Conservation (phyloP, 176 grass and related monocot species). For the Lolium perenne region DNA sequence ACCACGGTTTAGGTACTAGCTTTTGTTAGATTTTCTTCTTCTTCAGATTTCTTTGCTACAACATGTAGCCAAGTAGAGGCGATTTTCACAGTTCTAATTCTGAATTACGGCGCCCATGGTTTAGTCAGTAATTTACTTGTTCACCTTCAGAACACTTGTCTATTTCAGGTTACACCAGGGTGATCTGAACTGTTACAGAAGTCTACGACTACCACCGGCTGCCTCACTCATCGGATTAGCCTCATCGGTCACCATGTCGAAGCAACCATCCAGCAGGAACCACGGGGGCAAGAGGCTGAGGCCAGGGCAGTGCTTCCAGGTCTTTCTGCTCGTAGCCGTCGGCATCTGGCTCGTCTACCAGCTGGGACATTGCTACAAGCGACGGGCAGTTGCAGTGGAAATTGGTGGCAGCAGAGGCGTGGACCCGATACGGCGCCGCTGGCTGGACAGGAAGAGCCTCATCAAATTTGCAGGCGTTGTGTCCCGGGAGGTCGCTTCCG, state of each 20-base stretch:
- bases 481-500: background rate
- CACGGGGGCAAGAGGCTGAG: slow-evolving; percentile 55
- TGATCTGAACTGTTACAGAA: background rate
- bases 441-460: slow-evolving; percentile 53
- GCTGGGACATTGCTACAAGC: slow-evolving; percentile 45
- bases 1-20: background rate
- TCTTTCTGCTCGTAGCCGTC: slow-evolving; percentile 52
- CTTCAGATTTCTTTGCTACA: background rate
- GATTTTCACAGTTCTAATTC: background rate
- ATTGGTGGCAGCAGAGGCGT: background rate
- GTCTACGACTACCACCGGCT: background rate
- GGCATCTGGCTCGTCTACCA: slow-evolving; percentile 68
- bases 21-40: no score
- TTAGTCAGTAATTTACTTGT: background rate
- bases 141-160: no score
- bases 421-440: slow-evolving; percentile 22
- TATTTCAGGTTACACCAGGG: no score
- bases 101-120: background rate
- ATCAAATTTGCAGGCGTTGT: background rate
- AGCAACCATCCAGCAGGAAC: slow-evolving; percentile 52
- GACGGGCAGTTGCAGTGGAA: background rate
- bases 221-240: no score
- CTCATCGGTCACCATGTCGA: slow-evolving; percentile 47
- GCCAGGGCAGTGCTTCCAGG: slow-evolving; percentile 53
- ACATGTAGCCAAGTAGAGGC: background rate